phyloP scores from a whole-genome alignment of 2,329 filamentous ascomycete species.

The Colletotrichum neosansevieriae region DNA sequence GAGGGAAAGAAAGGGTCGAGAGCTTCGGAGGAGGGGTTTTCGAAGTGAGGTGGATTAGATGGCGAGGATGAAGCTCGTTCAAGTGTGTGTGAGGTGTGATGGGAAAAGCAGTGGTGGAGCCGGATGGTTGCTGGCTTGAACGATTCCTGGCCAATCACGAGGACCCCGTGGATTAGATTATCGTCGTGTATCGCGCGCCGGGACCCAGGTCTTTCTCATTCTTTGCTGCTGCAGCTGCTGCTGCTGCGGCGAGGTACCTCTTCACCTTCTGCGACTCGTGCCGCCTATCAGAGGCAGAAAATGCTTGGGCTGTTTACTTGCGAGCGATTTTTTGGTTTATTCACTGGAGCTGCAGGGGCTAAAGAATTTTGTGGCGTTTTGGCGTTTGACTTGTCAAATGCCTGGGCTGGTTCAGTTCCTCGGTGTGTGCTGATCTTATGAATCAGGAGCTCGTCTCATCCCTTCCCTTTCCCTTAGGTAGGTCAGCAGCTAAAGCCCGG shows the following conservation, averaged over 20 bases:
- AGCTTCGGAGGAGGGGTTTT: background rate
- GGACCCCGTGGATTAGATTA: constrained; percentile 13
- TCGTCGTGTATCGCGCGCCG: constrained; percentile 29
- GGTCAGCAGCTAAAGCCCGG: background rate
- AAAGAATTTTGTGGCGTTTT: constrained; percentile 32
- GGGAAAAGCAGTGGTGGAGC: background rate
- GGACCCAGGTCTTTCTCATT: background rate
- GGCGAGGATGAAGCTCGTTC: constrained; percentile 8
- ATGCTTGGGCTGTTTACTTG: too few relatives aligned
- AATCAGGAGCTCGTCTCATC: constrained; percentile 7
- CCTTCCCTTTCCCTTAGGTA: background rate
- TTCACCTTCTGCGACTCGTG: too few relatives aligned
- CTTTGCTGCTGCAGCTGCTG: background rate
- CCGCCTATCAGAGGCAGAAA: too few relatives aligned
- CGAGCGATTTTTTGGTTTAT: too few relatives aligned
- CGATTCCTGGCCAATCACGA: constrained; percentile 28
- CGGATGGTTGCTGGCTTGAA: background rate
- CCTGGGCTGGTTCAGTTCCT: background rate
- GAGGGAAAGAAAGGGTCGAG: background rate
- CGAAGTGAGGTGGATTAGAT: background rate
- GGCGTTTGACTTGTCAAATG: constrained; percentile 36
- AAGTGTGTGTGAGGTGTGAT: too few relatives aligned
- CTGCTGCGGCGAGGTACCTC: background rate
- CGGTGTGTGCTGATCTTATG: background rate
- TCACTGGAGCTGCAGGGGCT: background rate